phyloP scores from a whole-genome alignment of 352 stramenopile genomes.

The Globisporangium abappressorium region DNA sequence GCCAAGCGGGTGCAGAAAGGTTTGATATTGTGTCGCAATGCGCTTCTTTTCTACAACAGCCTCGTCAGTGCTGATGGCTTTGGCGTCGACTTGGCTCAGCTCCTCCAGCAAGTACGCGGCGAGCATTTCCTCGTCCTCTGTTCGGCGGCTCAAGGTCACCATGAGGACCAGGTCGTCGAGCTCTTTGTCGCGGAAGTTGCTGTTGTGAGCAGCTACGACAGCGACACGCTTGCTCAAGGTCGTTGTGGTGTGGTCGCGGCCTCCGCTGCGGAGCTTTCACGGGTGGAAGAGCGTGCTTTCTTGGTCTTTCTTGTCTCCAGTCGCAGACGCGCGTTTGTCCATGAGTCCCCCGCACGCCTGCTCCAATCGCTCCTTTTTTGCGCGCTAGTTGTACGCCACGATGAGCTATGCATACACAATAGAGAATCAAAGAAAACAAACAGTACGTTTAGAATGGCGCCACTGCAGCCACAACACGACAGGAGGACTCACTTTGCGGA shows the following conservation, averaged over 20 bases:
- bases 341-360: constrained; percentile 48
- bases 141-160: background rate
- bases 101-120: background rate
- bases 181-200: background rate
- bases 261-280: background rate
- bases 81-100: background rate
- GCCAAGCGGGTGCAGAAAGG: background rate
- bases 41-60: background rate
- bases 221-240: too few relatives aligned
- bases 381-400: constrained; percentile 56
- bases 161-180: background rate
- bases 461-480: background rate
- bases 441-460: background rate
- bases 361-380: constrained; percentile 58
- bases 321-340: constrained; percentile 18
- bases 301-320: constrained; percentile 17
- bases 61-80: background rate
- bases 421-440: background rate
- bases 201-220: background rate
- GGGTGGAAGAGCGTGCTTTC: too few relatives aligned
- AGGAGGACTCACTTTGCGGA: constrained; percentile 44
- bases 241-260: background rate
- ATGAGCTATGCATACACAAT: constrained; percentile 22
- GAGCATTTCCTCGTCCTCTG: background rate
- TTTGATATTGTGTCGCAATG: background rate